Evolutionary conservation across 192 early-diverging fungal genomes (phyloP).

Genomic region (Nowakowskiella sp.): DNA sequence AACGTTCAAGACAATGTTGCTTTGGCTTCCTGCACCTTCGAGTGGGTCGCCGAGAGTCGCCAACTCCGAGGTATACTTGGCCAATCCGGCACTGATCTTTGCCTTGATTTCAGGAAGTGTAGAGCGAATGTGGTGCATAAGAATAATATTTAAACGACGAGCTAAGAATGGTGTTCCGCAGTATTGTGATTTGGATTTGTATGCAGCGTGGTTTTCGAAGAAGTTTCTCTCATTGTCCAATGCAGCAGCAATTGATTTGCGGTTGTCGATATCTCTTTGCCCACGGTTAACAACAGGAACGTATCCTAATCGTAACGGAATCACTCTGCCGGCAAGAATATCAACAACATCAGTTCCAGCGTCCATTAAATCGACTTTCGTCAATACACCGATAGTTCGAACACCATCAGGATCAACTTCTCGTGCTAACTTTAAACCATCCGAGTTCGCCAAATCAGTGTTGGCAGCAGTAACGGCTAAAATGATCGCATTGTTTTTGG

Average conservation of each 20-base stretch:
- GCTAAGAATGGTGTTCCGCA: constrained; percentile 98
- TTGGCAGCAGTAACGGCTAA: constrained; percentile 96
- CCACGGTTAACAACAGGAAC: constrained; percentile 99
- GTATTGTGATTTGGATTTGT: constrained; percentile 93
- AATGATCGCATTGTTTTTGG: constrained; percentile 96
- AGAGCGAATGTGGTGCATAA: constrained; percentile 99
- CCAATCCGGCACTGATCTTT: constrained; percentile 79
- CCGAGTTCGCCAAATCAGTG: constrained; percentile 98
- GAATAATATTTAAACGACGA: constrained; percentile 94
- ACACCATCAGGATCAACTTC: constrained; percentile 99
- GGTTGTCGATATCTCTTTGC: constrained; percentile 92
- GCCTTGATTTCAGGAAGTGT: constrained; percentile 99
- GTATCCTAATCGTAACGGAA: constrained; percentile 94
- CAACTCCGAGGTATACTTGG: constrained; percentile 82
- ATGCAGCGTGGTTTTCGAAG: constrained; percentile 93
- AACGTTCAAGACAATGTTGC: constrained; percentile 89
- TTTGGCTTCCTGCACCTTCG: constrained; percentile 55
- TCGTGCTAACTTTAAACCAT: constrained; percentile 95
- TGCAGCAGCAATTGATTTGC: constrained; percentile 79
- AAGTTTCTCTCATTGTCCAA: constrained; percentile 84
- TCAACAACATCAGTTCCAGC: constrained; percentile 98
- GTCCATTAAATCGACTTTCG: constrained; percentile 99
- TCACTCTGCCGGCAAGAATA: constrained; percentile 92
- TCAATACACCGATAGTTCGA: constrained; percentile 98
- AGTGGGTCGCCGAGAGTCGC: constrained; percentile 84